Base-by-base conservation (phyloP, 768 basidiomycete species). In the Neoboletus subvelutipes region DNA sequence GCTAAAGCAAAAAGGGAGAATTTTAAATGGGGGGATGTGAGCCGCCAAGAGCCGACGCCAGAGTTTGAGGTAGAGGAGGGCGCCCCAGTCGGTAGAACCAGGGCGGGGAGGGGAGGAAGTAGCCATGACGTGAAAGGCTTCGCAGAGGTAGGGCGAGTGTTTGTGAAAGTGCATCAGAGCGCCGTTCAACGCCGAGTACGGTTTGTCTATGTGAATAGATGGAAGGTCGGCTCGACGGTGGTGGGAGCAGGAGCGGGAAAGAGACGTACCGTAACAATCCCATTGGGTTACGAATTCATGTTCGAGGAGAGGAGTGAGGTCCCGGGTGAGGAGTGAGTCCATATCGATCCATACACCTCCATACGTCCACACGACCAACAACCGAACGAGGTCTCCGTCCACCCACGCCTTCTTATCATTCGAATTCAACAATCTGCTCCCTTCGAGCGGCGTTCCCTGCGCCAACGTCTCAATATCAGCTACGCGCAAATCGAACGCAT, bases 291-390 rank as follows among this genome's bases (percentile, higher is more conserved):
- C 92, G 68, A 95, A 99, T 72, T 99, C 96, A 65, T 92, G 89
- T 70, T 97, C 95, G 7, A 90, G 79, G 54, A 98, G 77, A 10
- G 95, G 94, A 3, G 86, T 78, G 34, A 98, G 75, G 73, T 94
- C 91, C 53, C 96, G 78, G 45, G 93, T 96, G 60, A 98, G 76
- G 53, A 98, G 80, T 50, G 90, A 90, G 72, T 99, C 96, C 94
- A 98, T 97, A 70, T 99, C 96, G 46, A 98, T 80, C 96, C 96
- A 98, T 24, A 97, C 84, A 0, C 96, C 96, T 1, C 96, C 96
- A 66, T 83, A 85, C 58, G 83, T 85, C 92, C 94, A 98, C 34
- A 97, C 74, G 29, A 94, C 83, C 57, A 99, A 75, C 61, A 98
- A 68, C 50, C 96, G 78, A n/a, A 98, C 80, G 54, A 97, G 80